Evolutionary conservation across 2,329 filamentous ascomycete genomes (phyloP).

Genomic region (Triangularia verruculosa): DNA sequence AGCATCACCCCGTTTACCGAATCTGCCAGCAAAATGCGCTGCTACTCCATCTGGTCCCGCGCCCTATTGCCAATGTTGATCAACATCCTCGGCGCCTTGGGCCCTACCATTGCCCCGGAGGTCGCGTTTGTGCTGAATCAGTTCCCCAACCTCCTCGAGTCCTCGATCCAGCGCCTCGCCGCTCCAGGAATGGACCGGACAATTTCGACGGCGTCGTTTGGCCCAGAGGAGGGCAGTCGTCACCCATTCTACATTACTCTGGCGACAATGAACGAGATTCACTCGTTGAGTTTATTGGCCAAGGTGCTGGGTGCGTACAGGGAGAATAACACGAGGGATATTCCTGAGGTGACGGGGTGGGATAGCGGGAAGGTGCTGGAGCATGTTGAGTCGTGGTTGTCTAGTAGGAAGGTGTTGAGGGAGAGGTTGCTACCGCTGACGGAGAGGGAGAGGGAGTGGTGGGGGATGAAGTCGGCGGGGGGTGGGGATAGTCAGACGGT

Average conservation of each 20-base stretch:
- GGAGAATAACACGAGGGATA: constrained; percentile 64
- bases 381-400: constrained; percentile 79
- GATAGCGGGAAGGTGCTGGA: constrained; percentile 70
- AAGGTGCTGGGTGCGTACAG: constrained; percentile 67
- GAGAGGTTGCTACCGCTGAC: constrained; percentile 72
- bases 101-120: constrained; percentile 77
- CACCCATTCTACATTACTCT: constrained; percentile 63
- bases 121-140: constrained; percentile 84
- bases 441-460: constrained; percentile 67
- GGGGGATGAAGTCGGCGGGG: constrained; percentile 40
- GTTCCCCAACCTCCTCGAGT: constrained; percentile 74
- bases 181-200: constrained; percentile 55
- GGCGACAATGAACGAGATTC: constrained; percentile 70
- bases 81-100: constrained; percentile 81
- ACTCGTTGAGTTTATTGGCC: constrained; percentile 73
- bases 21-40: constrained; percentile 62
- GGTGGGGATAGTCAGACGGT: constrained; percentile 52
- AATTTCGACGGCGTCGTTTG: neutral
- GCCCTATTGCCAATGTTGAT: constrained; percentile 84
- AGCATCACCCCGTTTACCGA: constrained; percentile 77
- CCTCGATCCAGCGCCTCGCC: constrained; percentile 71
- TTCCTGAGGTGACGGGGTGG: constrained; percentile 67
- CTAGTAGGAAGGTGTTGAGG: constrained; percentile 64
- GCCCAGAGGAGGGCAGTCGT: constrained; percentile 41
- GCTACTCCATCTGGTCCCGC: constrained; percentile 87